A percentile compares a stretch with the other conserved stretches of the same genome.
phyloP scores from a whole-genome alignment of 2,329 filamentous ascomycete genomes.

The Lachnellula occidentalis region DNA sequence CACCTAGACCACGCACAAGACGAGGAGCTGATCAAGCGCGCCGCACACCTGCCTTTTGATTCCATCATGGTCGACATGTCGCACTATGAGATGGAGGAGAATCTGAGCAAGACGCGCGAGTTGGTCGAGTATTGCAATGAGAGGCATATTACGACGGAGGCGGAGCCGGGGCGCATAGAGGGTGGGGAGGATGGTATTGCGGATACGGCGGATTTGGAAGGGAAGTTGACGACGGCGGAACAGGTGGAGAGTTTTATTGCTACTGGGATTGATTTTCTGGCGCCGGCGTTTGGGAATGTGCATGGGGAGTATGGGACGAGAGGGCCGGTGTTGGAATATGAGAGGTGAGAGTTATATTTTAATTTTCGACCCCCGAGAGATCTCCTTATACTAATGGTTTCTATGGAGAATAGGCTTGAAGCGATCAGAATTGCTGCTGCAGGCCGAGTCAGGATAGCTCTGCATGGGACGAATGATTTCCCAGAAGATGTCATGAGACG shows the following conservation, averaged over 20 bases:
- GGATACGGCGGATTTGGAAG: constrained; percentile 58
- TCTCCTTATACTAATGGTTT: constrained; percentile 36
- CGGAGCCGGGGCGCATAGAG: constrained; percentile 66
- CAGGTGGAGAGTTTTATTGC: constrained; percentile 57
- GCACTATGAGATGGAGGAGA: constrained; percentile 66
- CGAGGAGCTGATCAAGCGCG: constrained; percentile 50
- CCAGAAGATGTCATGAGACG: constrained; percentile 30
- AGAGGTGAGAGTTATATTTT: too few species aligned
- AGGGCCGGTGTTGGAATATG: constrained; percentile 30
- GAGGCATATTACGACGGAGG: constrained; percentile 60
- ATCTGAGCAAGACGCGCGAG: constrained; percentile 59
- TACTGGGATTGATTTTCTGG: constrained; percentile 61
- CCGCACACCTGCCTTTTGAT: constrained; percentile 57
- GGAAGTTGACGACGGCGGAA: constrained; percentile 56
- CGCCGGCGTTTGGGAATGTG: constrained; percentile 63
- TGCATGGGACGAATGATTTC: constrained; percentile 54
- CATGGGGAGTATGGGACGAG: constrained; percentile 52
- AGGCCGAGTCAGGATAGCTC: constrained; percentile 41
- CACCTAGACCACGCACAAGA: constrained; percentile 64
- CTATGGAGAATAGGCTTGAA: constrained; percentile 13
- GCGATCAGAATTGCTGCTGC: constrained; percentile 17
- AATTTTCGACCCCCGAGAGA: neutral
- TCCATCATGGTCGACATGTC: constrained; percentile 75
- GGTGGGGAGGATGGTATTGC: constrained; percentile 70
- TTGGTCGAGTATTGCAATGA: constrained; percentile 45